Base-by-base conservation (phyloP, 2,329 filamentous ascomycete species). In the Niveomyces coronatus region DNA sequence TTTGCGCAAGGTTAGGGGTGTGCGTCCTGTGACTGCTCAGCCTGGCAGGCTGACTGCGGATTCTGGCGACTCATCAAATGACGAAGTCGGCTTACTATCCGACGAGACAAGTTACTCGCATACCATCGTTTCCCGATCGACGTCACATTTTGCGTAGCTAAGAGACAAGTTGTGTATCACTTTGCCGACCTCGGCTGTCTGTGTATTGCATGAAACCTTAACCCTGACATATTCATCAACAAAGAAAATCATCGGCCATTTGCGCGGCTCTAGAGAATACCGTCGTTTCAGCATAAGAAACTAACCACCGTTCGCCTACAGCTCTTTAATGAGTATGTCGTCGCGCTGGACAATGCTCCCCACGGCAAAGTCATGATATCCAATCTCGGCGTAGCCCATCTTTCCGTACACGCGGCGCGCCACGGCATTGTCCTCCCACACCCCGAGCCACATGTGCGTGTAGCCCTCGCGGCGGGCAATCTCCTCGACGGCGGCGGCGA, bases 391-490 rank as follows among this genome's bases (percentile, higher is more conserved):
- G 39, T 62, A 70, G 0, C 65, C 66, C 46, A 57, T 54, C 46
- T 53, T 59, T 40, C 53, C 53, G 46, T 70, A 70, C 4, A 61
- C 51, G 23, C 41, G 53, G 17, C 56, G 52, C 1, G 64, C 64
- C 20, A 47, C 54, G 2, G 38, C 24, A 37, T 68, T 69, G 44
- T 66, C 60, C 35, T 69, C 61, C 65, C 65, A 69, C 9, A 68
- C 65, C 0, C 65, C 65, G 9, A 69, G 47, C 64, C 65, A 70
- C 14, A 68, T 50, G 18, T 59, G 50, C 34, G 46, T 50, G 22
- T 58, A 65, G 0, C 58, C 63, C 19, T 58, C 50, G 4, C 53
- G 45, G 31, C 50, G 48, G 2, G 64, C 63, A 42, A 62, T 47
- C 1, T 39, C 44, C 44, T 60, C 57, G 9, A 56, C 41, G 13